Percentiles rank a stretch among this genome's conserved stretches.
phyloP scores from a whole-genome alignment of 257 asterid species.

The Nicotiana knightiana region DNA sequence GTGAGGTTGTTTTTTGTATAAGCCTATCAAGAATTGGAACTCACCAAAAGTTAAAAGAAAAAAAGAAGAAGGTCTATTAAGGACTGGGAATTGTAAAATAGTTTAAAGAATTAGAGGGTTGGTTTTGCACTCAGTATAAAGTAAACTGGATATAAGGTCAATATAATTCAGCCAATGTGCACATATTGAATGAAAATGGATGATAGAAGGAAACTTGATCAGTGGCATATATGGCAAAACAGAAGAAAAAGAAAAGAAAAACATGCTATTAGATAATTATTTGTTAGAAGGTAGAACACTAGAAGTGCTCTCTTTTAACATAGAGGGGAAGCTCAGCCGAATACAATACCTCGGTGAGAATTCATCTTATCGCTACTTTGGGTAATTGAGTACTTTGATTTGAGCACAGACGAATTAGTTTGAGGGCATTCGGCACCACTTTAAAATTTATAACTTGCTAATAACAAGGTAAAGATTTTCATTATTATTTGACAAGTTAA shows the following conservation, averaged over 20 bases:
- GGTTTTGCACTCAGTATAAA: not conserved
- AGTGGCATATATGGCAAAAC: not conserved
- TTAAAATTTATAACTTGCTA: not conserved
- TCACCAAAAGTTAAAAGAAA: not conserved
- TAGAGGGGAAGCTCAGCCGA: not conserved
- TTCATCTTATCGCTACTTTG: not conserved
- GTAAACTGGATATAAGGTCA: not conserved
- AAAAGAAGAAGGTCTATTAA: not conserved
- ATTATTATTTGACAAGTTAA: too few relatives aligned
- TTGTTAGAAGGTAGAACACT: not conserved
- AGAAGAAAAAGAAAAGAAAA: not conserved
- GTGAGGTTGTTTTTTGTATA: not conserved
- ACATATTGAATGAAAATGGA: not conserved
- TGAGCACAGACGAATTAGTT: not conserved
- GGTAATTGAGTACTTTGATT: not conserved
- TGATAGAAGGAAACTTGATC: not conserved
- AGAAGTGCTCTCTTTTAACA: not conserved
- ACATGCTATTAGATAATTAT: not conserved
- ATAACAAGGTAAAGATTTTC: not conserved
- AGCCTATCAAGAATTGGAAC: not conserved
- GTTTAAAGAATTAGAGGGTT: not conserved
- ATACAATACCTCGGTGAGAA: not conserved
- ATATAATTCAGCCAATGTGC: not conserved
- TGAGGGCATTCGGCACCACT: not conserved
- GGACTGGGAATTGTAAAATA: not conserved